phyloP scores from a whole-genome alignment of 305 asterid species.

The Plantago rigida region DNA sequence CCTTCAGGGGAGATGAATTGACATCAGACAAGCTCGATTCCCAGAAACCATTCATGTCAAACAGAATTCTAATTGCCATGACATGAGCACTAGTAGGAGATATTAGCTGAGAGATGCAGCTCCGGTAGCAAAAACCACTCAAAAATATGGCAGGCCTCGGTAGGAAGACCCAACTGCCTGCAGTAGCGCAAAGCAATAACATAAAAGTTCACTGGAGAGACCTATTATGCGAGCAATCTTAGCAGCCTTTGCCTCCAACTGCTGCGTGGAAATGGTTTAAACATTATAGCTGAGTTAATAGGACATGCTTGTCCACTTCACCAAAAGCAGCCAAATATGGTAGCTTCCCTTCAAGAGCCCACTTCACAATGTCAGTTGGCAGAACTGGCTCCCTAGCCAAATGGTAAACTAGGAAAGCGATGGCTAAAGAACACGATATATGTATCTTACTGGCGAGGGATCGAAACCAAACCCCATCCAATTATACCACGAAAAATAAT shows the following conservation, averaged over 20 bases:
- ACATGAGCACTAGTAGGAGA: constrained; percentile 64
- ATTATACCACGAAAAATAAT: too few species aligned
- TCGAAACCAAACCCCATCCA: constrained; percentile 57
- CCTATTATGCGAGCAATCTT: constrained; percentile 49
- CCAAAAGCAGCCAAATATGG: constrained; percentile 67
- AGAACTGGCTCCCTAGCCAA: constrained; percentile 63
- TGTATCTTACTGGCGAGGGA: constrained; percentile 48
- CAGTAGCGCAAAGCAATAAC: constrained; percentile 61
- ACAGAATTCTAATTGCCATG: constrained; percentile 59
- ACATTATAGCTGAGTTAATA: constrained; percentile 46
- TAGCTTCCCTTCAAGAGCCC: constrained; percentile 73
- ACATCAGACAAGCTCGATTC: constrained; percentile 45
- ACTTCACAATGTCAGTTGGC: constrained; percentile 63
- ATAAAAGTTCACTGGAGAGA: constrained; percentile 63
- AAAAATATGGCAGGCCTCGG: constrained; percentile 44
- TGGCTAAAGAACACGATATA: constrained; percentile 47
- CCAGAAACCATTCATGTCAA: constrained; percentile 70
- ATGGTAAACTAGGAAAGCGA: constrained; percentile 67
- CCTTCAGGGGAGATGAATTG: constrained; percentile 21
- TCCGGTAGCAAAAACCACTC: constrained; percentile 75
- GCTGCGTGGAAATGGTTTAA: constrained; percentile 66
- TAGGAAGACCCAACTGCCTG: constrained; percentile 51
- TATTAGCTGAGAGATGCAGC: constrained; percentile 49
- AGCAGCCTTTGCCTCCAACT: constrained; percentile 63
- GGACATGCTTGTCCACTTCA: constrained; percentile 62